phyloP scores from a whole-genome alignment of 495 filamentous ascomycete genomes.

The Aspergillus steynii region DNA sequence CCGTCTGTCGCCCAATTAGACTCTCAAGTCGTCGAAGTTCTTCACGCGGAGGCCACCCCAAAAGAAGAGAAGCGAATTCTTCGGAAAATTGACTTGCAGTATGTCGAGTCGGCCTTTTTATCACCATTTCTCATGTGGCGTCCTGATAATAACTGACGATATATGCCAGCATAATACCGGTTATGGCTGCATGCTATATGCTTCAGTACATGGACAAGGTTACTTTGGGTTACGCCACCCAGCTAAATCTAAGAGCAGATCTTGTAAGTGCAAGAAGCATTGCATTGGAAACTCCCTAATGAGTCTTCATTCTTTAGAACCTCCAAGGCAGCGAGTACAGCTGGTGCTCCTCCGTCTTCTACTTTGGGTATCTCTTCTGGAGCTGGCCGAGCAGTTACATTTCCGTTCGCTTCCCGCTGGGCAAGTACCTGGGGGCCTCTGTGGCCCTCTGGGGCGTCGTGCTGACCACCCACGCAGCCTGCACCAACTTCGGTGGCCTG shows the following conservation, averaged over 20 bases:
- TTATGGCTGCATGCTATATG: constrained; percentile 15
- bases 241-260: constrained; percentile 8
- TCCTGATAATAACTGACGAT: too few relatives aligned
- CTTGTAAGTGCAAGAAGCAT: constrained; percentile 2
- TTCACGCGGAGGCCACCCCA: too few relatives aligned
- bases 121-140: too few relatives aligned
- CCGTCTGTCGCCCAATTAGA: too few relatives aligned
- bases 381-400: constrained; percentile 53
- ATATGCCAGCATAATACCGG: constrained; percentile 9
- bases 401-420: constrained; percentile 53
- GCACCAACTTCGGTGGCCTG: constrained; percentile 48
- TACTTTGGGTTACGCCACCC: constrained; percentile 11
- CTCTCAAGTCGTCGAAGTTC: too few relatives aligned
- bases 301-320: constrained; percentile 14
- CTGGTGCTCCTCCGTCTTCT: constrained; percentile 51
- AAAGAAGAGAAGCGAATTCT: too few relatives aligned
- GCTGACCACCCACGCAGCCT: constrained; percentile 45
- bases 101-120: too few relatives aligned
- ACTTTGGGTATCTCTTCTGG: constrained; percentile 50
- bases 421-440: constrained; percentile 44
- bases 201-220: constrained; percentile 16
- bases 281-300: neutral
- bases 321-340: constrained; percentile 47
- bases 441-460: constrained; percentile 32
- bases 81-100: too few relatives aligned